Conservation (phyloP, 2,329 filamentous ascomycete genomes). For the Botryotinia convoluta region DNA sequence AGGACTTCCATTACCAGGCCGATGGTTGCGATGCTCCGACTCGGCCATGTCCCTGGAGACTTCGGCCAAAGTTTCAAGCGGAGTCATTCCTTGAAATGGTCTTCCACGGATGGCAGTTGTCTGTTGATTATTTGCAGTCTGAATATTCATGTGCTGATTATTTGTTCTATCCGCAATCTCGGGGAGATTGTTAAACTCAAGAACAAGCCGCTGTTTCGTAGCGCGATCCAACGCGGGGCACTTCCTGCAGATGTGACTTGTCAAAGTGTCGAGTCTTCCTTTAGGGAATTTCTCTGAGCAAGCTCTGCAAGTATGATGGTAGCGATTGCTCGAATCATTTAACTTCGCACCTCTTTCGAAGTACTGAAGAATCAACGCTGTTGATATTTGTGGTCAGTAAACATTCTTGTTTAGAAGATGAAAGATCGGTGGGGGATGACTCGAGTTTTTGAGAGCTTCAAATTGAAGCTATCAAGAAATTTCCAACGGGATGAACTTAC, state of each 20-base stretch:
- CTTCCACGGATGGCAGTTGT: neutral
- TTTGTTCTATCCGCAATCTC: constrained; percentile 45
- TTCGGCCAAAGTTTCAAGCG: constrained; percentile 82
- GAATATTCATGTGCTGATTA: constrained; percentile 32
- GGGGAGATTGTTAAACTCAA: constrained; percentile 69
- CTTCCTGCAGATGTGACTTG: constrained; percentile 79
- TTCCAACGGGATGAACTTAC: constrained; percentile 23
- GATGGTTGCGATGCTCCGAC: constrained; percentile 56
- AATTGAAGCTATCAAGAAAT: constrained; percentile 4
- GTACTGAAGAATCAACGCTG: constrained; percentile 73
- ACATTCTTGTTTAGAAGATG: constrained; percentile 3
- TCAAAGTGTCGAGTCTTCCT: constrained; percentile 79
- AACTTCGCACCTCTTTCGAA: constrained; percentile 85
- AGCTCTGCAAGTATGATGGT: constrained; percentile 84
- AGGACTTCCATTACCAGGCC: constrained; percentile 47
- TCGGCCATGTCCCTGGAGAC: constrained; percentile 78
- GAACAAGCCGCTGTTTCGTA: constrained; percentile 72
- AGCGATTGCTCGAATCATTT: constrained; percentile 85
- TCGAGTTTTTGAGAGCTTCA: constrained; percentile 8
- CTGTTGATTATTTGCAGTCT: constrained; percentile 26
- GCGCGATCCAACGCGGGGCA: constrained; percentile 74
- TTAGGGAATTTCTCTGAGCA: constrained; percentile 90
- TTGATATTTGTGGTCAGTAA: constrained; percentile 21
- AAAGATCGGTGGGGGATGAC: neutral
- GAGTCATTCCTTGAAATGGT: constrained; percentile 58